A percentile compares a stretch with the other conserved stretches of the same genome.
Evolutionary conservation across 2,329 filamentous ascomycete species (phyloP).

Genomic region (Alternaria metachromatica): DNA sequence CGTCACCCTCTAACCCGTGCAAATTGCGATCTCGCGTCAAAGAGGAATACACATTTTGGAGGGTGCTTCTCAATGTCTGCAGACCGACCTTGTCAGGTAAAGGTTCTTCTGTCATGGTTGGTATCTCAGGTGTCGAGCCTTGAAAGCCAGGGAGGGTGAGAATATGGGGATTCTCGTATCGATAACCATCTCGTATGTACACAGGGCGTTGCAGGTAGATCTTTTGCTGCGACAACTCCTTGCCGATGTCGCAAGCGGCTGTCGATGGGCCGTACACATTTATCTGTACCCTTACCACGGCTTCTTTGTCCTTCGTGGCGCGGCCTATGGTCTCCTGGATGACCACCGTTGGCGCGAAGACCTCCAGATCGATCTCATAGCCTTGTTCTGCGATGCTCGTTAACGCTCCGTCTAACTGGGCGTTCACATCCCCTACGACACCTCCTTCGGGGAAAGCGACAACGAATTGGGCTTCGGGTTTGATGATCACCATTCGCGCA

Average conservation of each 20-base stretch:
- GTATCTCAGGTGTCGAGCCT: background rate
- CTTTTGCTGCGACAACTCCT: slow-evolving; percentile 26
- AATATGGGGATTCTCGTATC: slow-evolving; percentile 38
- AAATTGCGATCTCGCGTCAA: slow-evolving; percentile 26
- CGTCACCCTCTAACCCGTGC: slow-evolving; percentile 28
- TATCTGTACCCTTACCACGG: slow-evolving; percentile 33
- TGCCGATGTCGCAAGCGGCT: slow-evolving; percentile 17
- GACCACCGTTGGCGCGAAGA: slow-evolving; percentile 23
- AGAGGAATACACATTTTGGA: slow-evolving; percentile 25
- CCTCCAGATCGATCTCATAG: slow-evolving; percentile 28
- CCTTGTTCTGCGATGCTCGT: slow-evolving; percentile 20
- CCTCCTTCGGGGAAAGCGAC: slow-evolving; percentile 22
- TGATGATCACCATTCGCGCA: slow-evolving; percentile 17
- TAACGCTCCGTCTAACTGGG: slow-evolving; percentile 26
- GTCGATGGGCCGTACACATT: slow-evolving; percentile 29
- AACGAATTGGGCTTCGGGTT: slow-evolving; percentile 15
- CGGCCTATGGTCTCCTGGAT: slow-evolving; percentile 32
- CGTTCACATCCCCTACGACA: slow-evolving; percentile 27
- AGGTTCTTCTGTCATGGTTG: background rate
- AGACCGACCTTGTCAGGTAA: background rate
- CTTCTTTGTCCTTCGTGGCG: slow-evolving; percentile 31
- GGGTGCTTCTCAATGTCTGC: background rate
- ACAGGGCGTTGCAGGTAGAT: slow-evolving; percentile 36
- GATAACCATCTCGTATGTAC: slow-evolving; percentile 13
- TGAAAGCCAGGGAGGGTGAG: slow-evolving; percentile 24